Conservation (phyloP, 2,329 filamentous ascomycete species). For the Pseudopithomyces maydicus region DNA sequence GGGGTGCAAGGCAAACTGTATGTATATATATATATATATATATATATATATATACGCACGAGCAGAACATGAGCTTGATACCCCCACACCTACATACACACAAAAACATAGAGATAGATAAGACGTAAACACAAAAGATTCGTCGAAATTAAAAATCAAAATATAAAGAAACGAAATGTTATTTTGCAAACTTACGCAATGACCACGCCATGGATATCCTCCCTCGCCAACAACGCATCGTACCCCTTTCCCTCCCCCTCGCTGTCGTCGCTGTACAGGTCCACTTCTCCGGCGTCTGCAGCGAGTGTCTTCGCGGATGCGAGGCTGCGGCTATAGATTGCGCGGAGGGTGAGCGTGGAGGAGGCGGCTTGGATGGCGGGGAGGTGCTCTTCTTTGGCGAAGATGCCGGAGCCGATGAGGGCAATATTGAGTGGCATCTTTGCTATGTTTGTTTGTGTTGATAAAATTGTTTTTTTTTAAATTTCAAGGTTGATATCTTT, state of each 20-base stretch:
- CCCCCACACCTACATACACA: neutral
- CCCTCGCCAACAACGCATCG: constrained; percentile 58
- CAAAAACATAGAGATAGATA: neutral
- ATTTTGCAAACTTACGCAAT: constrained; percentile 57
- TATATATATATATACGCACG: too few relatives aligned
- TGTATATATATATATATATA: too few relatives aligned
- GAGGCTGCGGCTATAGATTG: constrained; percentile 68
- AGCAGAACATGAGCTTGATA: constrained; percentile 11
- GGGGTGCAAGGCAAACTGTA: too few relatives aligned
- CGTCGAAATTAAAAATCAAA: too few relatives aligned
- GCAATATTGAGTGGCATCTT: constrained; percentile 58
- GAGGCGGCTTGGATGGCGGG: constrained; percentile 64
- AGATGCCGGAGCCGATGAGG: constrained; percentile 68
- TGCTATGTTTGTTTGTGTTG: neutral
- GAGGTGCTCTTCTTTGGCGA: constrained; percentile 64
- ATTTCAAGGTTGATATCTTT: neutral
- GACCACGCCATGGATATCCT: constrained; percentile 62
- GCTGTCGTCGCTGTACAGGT: constrained; percentile 64
- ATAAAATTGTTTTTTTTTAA: neutral
- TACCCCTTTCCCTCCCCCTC: constrained; percentile 52
- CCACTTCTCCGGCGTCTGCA: constrained; percentile 49
- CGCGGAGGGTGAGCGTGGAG: constrained; percentile 62
- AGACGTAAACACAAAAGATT: neutral
- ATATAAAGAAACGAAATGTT: too few relatives aligned
- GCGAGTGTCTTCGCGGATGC: constrained; percentile 56